A percentile compares a stretch with the other conserved stretches of the same genome.
These are phyloP conservation scores for Penicillium sp. DNA, from an alignment of 2,329 filamentous ascomycete species.

Conservation along the genomic window DNA sequence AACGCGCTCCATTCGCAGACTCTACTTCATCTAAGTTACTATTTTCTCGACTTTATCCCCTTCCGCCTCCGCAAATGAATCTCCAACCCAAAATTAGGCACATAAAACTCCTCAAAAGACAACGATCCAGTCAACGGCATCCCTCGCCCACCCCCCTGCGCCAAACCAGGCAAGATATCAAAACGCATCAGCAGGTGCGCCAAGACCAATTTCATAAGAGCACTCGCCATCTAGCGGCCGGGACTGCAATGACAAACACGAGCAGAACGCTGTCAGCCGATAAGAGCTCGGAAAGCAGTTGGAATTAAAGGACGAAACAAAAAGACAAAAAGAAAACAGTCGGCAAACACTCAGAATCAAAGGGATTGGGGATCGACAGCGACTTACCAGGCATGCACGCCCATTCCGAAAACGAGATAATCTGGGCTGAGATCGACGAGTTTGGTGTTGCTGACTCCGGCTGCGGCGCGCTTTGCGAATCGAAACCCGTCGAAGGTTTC, in stretches of 20 bases:
- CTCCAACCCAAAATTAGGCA: constrained; percentile 35
- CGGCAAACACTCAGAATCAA: background rate
- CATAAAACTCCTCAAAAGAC: constrained; percentile 35
- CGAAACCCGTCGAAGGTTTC: constrained; percentile 31
- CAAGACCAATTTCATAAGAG: constrained; percentile 29
- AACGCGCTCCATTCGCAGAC: background rate
- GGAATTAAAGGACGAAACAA: constrained; percentile 20
- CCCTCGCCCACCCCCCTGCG: background rate
- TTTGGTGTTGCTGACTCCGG: constrained; percentile 21
- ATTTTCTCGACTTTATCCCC: background rate
- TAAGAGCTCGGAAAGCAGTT: constrained; percentile 13
- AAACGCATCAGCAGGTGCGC: constrained; percentile 26
- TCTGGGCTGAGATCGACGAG: constrained; percentile 32
- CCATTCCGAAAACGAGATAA: constrained; percentile 34
- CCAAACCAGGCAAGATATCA: constrained; percentile 24
- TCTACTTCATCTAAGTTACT: background rate
- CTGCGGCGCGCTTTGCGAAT: constrained; percentile 27
- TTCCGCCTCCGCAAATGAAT: constrained; percentile 24
- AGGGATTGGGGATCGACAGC: constrained; percentile 2
- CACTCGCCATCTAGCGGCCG: constrained; percentile 33
- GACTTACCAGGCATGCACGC: constrained; percentile 31
- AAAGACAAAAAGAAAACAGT: background rate
- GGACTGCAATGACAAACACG: constrained; percentile 25
- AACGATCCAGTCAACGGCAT: constrained; percentile 24
- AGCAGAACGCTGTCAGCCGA: constrained; percentile 21